These are phyloP conservation scores for Serendipita sp. DNA, from an alignment of 768 basidiomycete genomes.

Conservation along the genomic window DNA sequence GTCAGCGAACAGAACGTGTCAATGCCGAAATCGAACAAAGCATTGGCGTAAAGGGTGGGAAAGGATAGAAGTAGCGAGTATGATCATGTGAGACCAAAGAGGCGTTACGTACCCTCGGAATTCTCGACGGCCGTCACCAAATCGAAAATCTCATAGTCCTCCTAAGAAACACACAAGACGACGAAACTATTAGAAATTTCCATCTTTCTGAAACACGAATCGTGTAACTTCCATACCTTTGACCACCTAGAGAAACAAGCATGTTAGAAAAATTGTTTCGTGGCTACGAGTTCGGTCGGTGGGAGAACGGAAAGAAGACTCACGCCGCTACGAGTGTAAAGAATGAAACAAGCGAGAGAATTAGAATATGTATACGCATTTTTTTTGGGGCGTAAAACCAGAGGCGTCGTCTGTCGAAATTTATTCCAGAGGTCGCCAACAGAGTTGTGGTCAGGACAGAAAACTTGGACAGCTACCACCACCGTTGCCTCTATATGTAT, in stretches of 20 bases:
- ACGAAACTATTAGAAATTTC: background rate
- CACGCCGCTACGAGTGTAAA: background rate
- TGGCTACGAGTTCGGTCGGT: background rate
- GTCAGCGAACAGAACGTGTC: too few relatives aligned
- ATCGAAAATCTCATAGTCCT: constrained; percentile 95
- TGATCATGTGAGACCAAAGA: background rate
- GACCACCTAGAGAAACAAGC: background rate
- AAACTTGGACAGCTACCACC: too few relatives aligned
- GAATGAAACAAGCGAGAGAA: background rate
- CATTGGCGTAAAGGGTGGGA: too few relatives aligned
- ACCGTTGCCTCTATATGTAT: too few relatives aligned
- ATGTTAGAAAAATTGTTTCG: background rate
- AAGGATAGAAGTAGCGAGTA: too few relatives aligned
- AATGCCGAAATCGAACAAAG: too few relatives aligned
- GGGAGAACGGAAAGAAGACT: background rate
- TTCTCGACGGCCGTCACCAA: constrained; percentile 65
- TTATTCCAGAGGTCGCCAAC: too few relatives aligned
- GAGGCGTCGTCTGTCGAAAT: too few relatives aligned
- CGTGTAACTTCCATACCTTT: background rate
- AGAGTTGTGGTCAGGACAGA: too few relatives aligned
- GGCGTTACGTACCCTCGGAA: constrained; percentile 45
- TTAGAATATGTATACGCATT: background rate
- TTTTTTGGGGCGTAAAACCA: background rate
- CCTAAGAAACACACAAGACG: constrained; percentile 29
- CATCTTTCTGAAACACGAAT: background rate